phyloP scores from a whole-genome alignment of 2,329 filamentous ascomycete species.

The Trichothecium roseum region DNA sequence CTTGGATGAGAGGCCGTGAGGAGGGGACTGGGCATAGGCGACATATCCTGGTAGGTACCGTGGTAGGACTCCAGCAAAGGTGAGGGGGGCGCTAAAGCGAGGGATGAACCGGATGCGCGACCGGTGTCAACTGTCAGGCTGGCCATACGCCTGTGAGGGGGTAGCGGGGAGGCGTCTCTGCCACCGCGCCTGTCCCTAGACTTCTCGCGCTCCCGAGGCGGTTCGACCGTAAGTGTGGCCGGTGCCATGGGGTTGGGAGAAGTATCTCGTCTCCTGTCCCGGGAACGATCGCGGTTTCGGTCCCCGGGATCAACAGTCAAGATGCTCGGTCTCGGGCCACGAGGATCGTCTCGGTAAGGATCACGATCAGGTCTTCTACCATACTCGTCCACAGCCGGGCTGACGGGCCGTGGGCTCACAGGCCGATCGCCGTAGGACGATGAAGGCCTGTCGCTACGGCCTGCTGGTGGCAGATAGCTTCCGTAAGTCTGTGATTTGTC shows the following conservation, averaged over 20 bases:
- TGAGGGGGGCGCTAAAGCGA: conserved; percentile 58
- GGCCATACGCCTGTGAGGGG: conserved; percentile 40
- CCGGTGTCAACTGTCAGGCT: conserved; percentile 39
- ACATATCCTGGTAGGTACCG: conserved; percentile 88
- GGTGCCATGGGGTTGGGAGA: conserved; percentile 10
- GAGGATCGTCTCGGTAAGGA: conserved; percentile 22
- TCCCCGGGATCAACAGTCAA: conserved; percentile 25
- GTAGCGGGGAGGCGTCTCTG: conserved; percentile 35
- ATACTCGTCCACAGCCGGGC: conserved; percentile 10
- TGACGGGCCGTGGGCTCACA: conserved; percentile 4
- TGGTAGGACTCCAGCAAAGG: conserved; percentile 87
- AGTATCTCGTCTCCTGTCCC: conserved; percentile 20
- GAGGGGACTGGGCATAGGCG: conserved; percentile 83
- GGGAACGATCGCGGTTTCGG: conserved; percentile 22
- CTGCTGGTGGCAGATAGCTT: conserved; percentile 14
- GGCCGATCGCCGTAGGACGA: conserved; percentile 10
- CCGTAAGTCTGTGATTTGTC: conserved; percentile 15
- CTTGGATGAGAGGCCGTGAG: conserved; percentile 37
- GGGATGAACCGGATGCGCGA: conserved; percentile 27
- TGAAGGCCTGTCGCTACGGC: conserved; percentile 10
- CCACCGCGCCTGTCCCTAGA: conserved; percentile 20
- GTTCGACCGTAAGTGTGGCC: conserved; percentile 10
- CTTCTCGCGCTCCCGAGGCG: conserved; percentile 19
- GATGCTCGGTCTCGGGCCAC: conserved; percentile 25
- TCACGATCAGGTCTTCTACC: conserved; percentile 10